A percentile compares a stretch with the other conserved stretches of the same genome.
phyloP scores from a whole-genome alignment of 441 rosid species.

The Viola pubescens region DNA sequence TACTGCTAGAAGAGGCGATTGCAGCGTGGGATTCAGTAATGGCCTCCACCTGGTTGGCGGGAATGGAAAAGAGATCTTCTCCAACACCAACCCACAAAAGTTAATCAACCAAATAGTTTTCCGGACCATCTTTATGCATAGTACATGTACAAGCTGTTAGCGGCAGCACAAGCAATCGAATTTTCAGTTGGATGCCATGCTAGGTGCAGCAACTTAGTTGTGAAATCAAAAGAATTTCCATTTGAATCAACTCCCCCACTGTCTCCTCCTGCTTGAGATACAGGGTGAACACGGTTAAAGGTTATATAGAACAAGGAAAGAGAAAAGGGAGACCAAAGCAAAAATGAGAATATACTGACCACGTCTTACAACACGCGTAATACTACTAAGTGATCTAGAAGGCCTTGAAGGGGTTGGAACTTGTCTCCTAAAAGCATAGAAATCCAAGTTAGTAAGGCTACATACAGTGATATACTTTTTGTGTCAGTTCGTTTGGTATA shows the following conservation, averaged over 20 bases:
- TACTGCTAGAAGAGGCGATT: slow-evolving; percentile 22
- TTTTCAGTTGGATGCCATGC: slow-evolving; percentile 98
- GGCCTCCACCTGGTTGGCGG: slow-evolving; percentile 38
- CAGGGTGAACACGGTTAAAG: background rate
- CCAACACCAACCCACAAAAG: slow-evolving; percentile 35
- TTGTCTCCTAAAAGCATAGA: slow-evolving; percentile 54
- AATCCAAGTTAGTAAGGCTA: slow-evolving; percentile 4
- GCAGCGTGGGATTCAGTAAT: slow-evolving; percentile 23
- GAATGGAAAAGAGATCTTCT: slow-evolving; percentile 35
- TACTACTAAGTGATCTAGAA: slow-evolving; percentile 71
- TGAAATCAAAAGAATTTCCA: slow-evolving; percentile 85
- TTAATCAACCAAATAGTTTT: slow-evolving; percentile 30
- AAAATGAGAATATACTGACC: slow-evolving; percentile 29
- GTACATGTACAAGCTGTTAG: slow-evolving; percentile 99
- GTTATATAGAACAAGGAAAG: background rate
- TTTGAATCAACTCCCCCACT: slow-evolving; percentile 69
- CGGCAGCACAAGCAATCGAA: slow-evolving; percentile 94
- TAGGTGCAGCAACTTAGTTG: slow-evolving; percentile 83
- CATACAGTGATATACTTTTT: background rate
- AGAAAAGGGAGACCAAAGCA: background rate
- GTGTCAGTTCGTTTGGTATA: no score
- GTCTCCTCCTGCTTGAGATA: slow-evolving; percentile 50
- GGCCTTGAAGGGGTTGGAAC: slow-evolving; percentile 70
- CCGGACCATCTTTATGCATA: slow-evolving; percentile 49
- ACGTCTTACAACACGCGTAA: slow-evolving; percentile 71